Evolutionary conservation across 257 asterid genomes (phyloP).

Genomic region (Rhazya stricta): DNA sequence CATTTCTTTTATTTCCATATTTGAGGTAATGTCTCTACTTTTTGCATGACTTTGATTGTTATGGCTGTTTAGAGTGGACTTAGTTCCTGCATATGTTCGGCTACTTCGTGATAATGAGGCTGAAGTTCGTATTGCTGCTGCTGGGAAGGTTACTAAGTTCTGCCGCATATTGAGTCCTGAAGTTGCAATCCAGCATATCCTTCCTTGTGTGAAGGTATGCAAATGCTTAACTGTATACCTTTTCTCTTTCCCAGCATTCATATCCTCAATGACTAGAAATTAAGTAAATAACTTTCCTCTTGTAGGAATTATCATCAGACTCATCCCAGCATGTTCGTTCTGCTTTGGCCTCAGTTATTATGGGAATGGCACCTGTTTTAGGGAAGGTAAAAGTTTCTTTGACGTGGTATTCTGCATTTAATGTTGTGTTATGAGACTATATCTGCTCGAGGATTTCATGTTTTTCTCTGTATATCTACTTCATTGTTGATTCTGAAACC

Average conservation of each 20-base stretch:
- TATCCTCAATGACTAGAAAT: not conserved
- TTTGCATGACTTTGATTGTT: conserved; percentile 3
- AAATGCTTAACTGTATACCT: not conserved
- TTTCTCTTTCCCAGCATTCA: not conserved
- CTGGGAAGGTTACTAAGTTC: conserved; percentile 43
- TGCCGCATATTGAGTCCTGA: conserved; percentile 39
- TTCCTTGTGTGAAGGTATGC: conserved; percentile 40
- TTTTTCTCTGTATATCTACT: not conserved
- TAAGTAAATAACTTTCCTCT: conserved; percentile 3
- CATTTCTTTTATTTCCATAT: not conserved
- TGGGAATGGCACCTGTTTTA: conserved; percentile 44
- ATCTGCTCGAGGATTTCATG: not conserved
- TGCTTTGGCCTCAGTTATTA: conserved; percentile 45
- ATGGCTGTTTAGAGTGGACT: conserved; percentile 27
- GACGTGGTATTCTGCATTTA: not conserved
- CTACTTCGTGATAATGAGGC: conserved; percentile 45
- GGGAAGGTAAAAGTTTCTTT: conserved; percentile 29
- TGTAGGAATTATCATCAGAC: conserved; percentile 37
- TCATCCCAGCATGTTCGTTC: conserved; percentile 46
- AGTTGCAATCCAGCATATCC: conserved; percentile 36
- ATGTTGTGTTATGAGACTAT: not conserved
- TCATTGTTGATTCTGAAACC: not conserved
- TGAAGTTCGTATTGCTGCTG: conserved; percentile 47
- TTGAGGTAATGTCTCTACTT: not conserved
- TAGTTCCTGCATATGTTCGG: conserved; percentile 46